Evolutionary conservation across 179 eudicot species (phyloP).

Genomic region (Heliamphora pulchella): DNA sequence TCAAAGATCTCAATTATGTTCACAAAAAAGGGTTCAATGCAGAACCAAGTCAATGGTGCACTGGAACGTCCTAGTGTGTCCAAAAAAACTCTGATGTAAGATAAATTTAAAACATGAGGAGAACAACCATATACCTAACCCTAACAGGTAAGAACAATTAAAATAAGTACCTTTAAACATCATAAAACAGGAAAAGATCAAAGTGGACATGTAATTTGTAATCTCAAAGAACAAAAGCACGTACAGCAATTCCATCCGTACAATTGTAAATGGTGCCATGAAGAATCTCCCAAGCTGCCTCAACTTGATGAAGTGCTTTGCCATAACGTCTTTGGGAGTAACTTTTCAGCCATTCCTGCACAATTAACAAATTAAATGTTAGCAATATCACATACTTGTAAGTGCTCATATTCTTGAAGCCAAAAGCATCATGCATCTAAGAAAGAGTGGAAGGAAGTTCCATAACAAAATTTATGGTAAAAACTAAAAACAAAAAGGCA

Average conservation of each 20-base stretch:
- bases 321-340: constrained; percentile 89
- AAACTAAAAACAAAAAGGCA: background rate
- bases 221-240: constrained; percentile 22
- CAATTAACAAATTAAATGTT: constrained; percentile 16
- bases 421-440: constrained; percentile 5
- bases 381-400: background rate
- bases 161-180: background rate
- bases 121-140: background rate
- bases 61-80: background rate
- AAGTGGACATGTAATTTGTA: background rate
- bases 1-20: background rate
- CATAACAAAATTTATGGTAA: background rate
- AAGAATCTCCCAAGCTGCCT: constrained; percentile 91
- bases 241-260: constrained; percentile 91
- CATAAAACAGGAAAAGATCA: background rate
- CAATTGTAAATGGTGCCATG: constrained; percentile 80
- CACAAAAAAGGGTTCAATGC: background rate
- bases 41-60: background rate
- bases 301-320: constrained; percentile 49
- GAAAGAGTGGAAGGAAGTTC: background rate
- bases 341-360: constrained; percentile 79
- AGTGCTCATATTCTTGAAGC: background rate
- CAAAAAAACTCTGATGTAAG: background rate
- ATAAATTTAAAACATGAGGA: background rate
- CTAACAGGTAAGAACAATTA: background rate